A percentile compares a stretch with the other conserved stretches of the same genome.
phyloP scores from a whole-genome alignment of 192 early-diverging fungal species.

The Globomyces pollinis-pini region DNA sequence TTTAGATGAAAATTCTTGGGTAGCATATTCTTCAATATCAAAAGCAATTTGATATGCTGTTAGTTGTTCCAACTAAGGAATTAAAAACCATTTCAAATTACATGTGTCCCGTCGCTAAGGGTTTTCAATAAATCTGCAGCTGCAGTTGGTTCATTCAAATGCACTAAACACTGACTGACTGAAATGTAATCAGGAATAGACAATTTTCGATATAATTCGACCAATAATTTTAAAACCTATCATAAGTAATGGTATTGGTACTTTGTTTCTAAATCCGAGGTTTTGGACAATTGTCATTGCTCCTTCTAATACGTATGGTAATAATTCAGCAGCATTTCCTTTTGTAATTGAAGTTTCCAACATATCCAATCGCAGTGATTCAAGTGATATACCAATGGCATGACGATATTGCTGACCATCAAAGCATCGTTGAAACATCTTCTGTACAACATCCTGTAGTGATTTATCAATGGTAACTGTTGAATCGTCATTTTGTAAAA shows the following conservation, averaged over 20 bases:
- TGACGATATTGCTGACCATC: constrained; percentile 67
- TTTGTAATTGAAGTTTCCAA: constrained; percentile 75
- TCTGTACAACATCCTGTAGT: constrained; percentile 83
- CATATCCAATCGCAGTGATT: constrained; percentile 83
- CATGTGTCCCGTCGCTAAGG: constrained; percentile 56
- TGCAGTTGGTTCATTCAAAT: constrained; percentile 71
- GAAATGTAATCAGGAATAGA: constrained; percentile 86
- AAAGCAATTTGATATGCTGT: constrained; percentile 97
- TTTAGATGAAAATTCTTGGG: constrained; percentile 90
- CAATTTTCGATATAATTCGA: constrained; percentile 64
- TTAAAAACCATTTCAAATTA: constrained; percentile 45
- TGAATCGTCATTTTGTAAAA: constrained; percentile 31
- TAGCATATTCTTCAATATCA: constrained; percentile 92
- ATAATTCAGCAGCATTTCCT: constrained; percentile 49
- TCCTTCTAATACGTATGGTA: constrained; percentile 79
- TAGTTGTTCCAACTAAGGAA: constrained; percentile 47
- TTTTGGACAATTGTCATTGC: constrained; percentile 79
- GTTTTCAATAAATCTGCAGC: constrained; percentile 68
- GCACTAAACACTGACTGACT: constrained; percentile 83
- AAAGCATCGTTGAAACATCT: constrained; percentile 92
- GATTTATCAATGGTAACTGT: constrained; percentile 60
- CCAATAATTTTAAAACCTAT: constrained; percentile 66
- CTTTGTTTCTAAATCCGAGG: constrained; percentile 72
- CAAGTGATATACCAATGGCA: constrained; percentile 93
- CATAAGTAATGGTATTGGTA: constrained; percentile 23